Conservation (phyloP, 768 basidiomycete species). For the Crepidotus variabilis region DNA sequence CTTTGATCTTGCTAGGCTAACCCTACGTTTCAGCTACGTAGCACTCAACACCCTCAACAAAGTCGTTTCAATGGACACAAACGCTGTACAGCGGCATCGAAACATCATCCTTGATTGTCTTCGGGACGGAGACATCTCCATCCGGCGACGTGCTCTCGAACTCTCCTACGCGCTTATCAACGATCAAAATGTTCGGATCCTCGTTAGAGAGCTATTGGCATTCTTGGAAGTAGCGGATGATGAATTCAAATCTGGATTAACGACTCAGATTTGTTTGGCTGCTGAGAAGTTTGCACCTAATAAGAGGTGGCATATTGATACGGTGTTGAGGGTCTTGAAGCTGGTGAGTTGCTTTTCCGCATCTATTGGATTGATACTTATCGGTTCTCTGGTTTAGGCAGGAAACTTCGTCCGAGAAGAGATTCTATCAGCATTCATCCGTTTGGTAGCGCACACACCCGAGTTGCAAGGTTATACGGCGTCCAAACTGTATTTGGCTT, state of each 20-base stretch:
- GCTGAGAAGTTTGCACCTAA: constrained; percentile 97
- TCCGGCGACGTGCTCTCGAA: constrained; percentile 93
- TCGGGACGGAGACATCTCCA: constrained; percentile 98
- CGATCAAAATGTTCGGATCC: constrained; percentile 87
- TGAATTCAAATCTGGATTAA: constrained; percentile 98
- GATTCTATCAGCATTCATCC: constrained; percentile 90
- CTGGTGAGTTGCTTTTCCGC: constrained; percentile 49
- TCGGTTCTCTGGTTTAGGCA: constrained; percentile 48
- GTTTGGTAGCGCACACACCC: constrained; percentile 93
- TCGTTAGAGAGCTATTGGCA: constrained; percentile 88
- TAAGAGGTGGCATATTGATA: constrained; percentile 99
- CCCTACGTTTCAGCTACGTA: constrained; percentile 68
- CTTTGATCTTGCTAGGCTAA: neutral
- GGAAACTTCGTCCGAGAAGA: constrained; percentile 98
- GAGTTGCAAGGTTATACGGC: constrained; percentile 95
- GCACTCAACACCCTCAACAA: constrained; percentile 98
- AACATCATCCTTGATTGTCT: constrained; percentile 99
- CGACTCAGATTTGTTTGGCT: constrained; percentile 93
- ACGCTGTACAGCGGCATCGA: constrained; percentile 95
- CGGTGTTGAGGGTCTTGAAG: constrained; percentile 87
- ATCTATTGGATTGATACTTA: neutral
- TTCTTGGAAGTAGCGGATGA: constrained; percentile 99
- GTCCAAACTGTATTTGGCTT: constrained; percentile 83
- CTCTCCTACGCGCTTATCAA: constrained; percentile 97
- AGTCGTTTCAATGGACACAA: constrained; percentile 96